A percentile compares a stretch with the other conserved stretches of the same genome.
Evolutionary conservation across 306 rosid genomes (phyloP).

Genomic region (Begonia peltatifolia): DNA sequence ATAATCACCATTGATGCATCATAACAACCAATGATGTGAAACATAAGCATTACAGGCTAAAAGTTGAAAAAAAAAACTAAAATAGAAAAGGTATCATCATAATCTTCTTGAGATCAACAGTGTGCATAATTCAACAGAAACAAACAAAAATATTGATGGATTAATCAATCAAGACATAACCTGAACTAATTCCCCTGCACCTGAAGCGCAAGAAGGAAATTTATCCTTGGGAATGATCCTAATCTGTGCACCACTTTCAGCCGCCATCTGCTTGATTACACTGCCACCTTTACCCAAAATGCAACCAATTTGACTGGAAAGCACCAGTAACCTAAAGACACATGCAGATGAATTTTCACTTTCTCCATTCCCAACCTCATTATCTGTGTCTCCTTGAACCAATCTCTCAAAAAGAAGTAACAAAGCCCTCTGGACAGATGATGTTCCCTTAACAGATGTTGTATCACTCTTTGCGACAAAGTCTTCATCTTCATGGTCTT

Average conservation of each 20-base stretch:
- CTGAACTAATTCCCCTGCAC: conserved; percentile 74
- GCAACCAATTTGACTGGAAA: conserved; percentile 80
- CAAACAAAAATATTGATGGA: not conserved
- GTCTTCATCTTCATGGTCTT: conserved; percentile 20
- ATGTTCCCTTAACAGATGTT: conserved; percentile 15
- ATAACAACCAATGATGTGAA: too few species aligned
- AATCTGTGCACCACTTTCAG: conserved; percentile 86
- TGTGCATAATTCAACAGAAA: not conserved
- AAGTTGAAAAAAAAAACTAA: not conserved
- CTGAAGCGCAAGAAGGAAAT: conserved; percentile 55
- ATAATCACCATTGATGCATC: too few species aligned
- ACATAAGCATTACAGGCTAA: too few species aligned
- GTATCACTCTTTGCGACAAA: conserved; percentile 20
- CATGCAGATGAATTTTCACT: conserved; percentile 19
- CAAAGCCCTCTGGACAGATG: conserved; percentile 49
- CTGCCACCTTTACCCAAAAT: conserved; percentile 85
- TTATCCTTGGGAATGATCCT: conserved; percentile 78
- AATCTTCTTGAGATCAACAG: not conserved
- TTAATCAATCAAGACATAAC: conserved; percentile 18
- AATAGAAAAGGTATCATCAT: not conserved
- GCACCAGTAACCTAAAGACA: conserved; percentile 54
- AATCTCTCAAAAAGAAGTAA: conserved; percentile 53
- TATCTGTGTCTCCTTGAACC: conserved; percentile 34
- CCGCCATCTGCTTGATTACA: conserved; percentile 69
- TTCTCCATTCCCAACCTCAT: conserved; percentile 33